Base-by-base conservation (phyloP, 345 rosid species). In the Anacardium occidentale region DNA sequence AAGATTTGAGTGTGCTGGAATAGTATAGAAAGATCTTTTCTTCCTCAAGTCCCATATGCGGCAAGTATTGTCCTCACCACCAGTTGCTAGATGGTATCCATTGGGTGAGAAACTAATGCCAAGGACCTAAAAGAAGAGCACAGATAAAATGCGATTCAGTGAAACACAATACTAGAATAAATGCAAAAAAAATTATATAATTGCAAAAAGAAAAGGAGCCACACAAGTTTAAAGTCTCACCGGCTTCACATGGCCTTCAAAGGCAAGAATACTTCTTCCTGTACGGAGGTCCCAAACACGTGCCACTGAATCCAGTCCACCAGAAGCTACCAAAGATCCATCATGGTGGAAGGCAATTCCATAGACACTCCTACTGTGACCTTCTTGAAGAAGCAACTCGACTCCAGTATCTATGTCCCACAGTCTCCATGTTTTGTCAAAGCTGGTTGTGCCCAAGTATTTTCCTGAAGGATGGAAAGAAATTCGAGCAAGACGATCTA, bases 241-340 rank as follows among this genome's bases (percentile, higher is more conserved):
- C 2, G 98, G 97, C 79, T 93, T 93, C 75, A 91, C 91, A 81
- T 96, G 99, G 75, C 98, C 98, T 81, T 93, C 93, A 70, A 93
- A 88, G 62, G 96, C 89, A 62, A 96, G 83, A 69, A 86, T 75
- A 76, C 98, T 93, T 81, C 87, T 91, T 62, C 99, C 96, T 20
- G 93, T 87, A 47, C 97, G 98, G n/a, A 95, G 98, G 78, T 95
- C 98, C 99, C 97, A 95, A 73, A 93, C 98, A 72, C 94, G 96
- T 32, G 93, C 88, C 59, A 87, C 90, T 48, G 97, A 82, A 83
- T 96, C 99, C 81, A 88, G 75, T 62, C 99, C 98, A 63, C 93
- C 88, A 56, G 98, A 89, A 74, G 89, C 99, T 71, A 81, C 94
- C 76, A 96, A 85, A 14, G 99, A 91, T 50, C 99, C 99, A 84